These are phyloP conservation scores for Daucus carota DNA, from an alignment of 129 eudicot species.

Conservation along the genomic window DH1_v3.0 NC_030381.2:50752001-50752500, in stretches of 20 bases:
- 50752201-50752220: too few relatives aligned
- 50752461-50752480: constrained; percentile 94
- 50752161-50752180: neutral
- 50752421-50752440: constrained; percentile 75
- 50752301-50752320: constrained; percentile 9
- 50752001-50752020: neutral
- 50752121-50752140: neutral
- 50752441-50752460: constrained; percentile 85
- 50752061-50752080: neutral
- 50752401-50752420: constrained; percentile 51
- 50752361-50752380: neutral
- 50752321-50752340: constrained; percentile 1
- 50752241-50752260: constrained; percentile 56
- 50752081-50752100: neutral
- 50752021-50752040: neutral
- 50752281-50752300: constrained; percentile 89
- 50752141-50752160: neutral
- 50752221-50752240: too few relatives aligned
- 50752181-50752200: neutral
- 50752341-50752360: neutral
- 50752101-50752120: neutral
- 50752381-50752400: neutral
- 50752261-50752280: constrained; percentile 99
- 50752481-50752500: constrained; percentile 81
- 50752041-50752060: neutral